Conservation (phyloP, 495 filamentous ascomycete species). For the Neurospora africana region DNA sequence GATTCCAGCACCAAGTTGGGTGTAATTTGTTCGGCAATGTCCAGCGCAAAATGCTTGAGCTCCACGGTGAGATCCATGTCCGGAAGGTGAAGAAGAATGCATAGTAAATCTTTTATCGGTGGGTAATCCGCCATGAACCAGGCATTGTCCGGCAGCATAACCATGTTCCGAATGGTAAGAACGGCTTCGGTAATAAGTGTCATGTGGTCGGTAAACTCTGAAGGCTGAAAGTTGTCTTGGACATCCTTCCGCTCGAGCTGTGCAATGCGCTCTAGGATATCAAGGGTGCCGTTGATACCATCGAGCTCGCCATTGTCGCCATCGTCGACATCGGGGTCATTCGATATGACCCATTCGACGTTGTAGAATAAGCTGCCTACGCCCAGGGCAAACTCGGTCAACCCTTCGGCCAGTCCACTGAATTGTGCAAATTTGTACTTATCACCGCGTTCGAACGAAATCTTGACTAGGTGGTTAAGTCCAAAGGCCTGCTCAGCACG, state of each 20-base stretch:
- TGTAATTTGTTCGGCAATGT: slow-evolving; percentile 86
- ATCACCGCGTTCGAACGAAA: slow-evolving; percentile 86
- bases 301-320: slow-evolving; percentile 50
- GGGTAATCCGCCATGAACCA: slow-evolving; percentile 62
- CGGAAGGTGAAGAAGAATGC: slow-evolving; percentile 71
- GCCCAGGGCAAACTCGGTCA: slow-evolving; percentile 73
- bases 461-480: slow-evolving; percentile 85
- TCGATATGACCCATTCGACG: slow-evolving; percentile 69
- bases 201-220: slow-evolving; percentile 59
- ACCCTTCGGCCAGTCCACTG: slow-evolving; percentile 75
- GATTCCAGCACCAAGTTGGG: slow-evolving; percentile 62
- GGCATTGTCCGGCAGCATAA: slow-evolving; percentile 80
- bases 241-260: slow-evolving; percentile 41
- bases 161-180: slow-evolving; percentile 87
- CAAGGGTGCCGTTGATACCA: slow-evolving; percentile 63
- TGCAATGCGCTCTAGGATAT: slow-evolving; percentile 59
- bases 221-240: slow-evolving; percentile 63
- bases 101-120: slow-evolving; percentile 67
- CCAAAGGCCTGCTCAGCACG: slow-evolving; percentile 78
- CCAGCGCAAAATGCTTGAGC: slow-evolving; percentile 81
- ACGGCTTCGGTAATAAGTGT: slow-evolving; percentile 76
- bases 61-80: slow-evolving; percentile 65
- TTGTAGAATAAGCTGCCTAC: slow-evolving; percentile 67
- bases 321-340: slow-evolving; percentile 46
- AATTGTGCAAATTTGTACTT: slow-evolving; percentile 93